Base-by-base conservation (phyloP, 75 land plant species). In the Pinus taeda region DNA sequence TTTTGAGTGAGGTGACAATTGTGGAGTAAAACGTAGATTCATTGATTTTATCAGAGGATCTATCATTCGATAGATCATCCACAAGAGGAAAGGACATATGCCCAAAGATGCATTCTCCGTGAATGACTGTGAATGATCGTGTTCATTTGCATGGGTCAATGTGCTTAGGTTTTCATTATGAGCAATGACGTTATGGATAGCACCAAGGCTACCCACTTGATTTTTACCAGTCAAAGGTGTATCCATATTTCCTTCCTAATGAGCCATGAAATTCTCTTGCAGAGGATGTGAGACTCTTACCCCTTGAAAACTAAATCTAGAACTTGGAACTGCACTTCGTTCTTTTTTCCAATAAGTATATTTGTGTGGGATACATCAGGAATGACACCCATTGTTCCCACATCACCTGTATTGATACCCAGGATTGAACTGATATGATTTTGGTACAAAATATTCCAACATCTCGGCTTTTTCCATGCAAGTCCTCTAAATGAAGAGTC, bases 321-420 rank as follows among this genome's bases (percentile, higher is more conserved):
- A 66, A 66, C 45, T 66, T 66, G 70, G 20, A 9, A 66, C 70
- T 66, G 9, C 33, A 17, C 70, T 66, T 36, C 42, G 29, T 66
- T 66, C 70, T 15, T 37, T 66, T 7, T 66, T 37, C 42, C 70
- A 66, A 18, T 66, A 4, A 37, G 33, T 37, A 12, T 36, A 3
- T 37, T 66, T 37, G 70, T 17, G 30, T 66, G 70, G 42, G 36
- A 15, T 17, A 42, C 42, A n/a, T 66, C 45, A 33, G 70, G 70
- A 66, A 66, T 17, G 36, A 66, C 17, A 42, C 70, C 70, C 45
- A 66, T 15, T 33, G 70, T 17, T 66, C 39, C 29, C 12, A 18
- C 29, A 37, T 66, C 70, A 18, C 70, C 42, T 4, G n/a, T 18
- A 36, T 26, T 63, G 29, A 24, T 21, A 4, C 18, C n/a, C 37